Evolutionary conservation across 2,329 filamentous ascomycete species (phyloP).

Genomic region (Thelonectria discophora): DNA sequence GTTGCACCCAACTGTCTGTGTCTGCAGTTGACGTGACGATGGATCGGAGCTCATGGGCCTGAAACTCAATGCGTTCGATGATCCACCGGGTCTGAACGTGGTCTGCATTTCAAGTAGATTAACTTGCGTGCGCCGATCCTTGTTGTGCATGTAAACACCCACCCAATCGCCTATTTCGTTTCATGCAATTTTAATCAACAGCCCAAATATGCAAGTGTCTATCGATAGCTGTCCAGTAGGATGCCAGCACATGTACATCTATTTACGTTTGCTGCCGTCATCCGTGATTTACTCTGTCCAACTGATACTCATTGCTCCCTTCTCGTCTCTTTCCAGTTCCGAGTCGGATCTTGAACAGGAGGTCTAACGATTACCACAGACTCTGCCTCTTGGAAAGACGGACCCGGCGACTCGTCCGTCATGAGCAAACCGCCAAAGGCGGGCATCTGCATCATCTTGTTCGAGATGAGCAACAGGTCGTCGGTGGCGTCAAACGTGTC

Average conservation of each 20-base stretch:
- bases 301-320: constrained; percentile 32
- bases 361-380: constrained; percentile 35
- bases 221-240: constrained; percentile 19
- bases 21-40: neutral
- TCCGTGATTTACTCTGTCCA: constrained; percentile 34
- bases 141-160: constrained; percentile 1
- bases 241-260: constrained; percentile 27
- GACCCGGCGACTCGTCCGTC: constrained; percentile 22
- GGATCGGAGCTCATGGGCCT: neutral
- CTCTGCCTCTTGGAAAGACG: constrained; percentile 26
- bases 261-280: constrained; percentile 29
- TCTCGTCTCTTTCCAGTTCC: constrained; percentile 17
- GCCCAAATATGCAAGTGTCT: neutral
- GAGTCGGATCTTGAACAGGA: neutral
- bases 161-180: neutral
- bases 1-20: neutral
- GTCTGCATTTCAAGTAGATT: neutral
- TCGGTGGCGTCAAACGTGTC: constrained; percentile 37
- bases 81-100: neutral
- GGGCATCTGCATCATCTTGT: constrained; percentile 27
- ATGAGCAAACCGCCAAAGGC: constrained; percentile 32
- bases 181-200: neutral
- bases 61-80: constrained; percentile 17
- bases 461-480: constrained; percentile 34
- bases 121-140: neutral